A percentile compares a stretch with the other conserved stretches of the same genome.
Evolutionary conservation across 2,329 filamentous ascomycete species (phyloP).

Genomic region (Colletotrichum lentis): DNA sequence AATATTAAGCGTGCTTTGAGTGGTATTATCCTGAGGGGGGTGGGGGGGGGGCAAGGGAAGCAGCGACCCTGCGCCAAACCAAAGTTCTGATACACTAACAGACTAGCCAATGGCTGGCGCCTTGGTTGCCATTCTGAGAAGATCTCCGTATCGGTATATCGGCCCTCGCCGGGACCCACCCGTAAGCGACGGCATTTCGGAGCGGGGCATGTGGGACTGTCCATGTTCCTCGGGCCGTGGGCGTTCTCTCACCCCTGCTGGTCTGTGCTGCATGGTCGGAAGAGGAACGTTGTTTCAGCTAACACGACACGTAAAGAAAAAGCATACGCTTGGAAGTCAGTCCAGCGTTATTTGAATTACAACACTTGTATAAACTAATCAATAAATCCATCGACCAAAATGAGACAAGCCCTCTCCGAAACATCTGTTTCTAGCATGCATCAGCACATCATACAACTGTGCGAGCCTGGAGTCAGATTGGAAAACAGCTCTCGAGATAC

Average conservation of each 20-base stretch:
- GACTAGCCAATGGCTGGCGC: slow-evolving; percentile 23
- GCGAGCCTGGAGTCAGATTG: too few relatives aligned
- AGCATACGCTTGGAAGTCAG: background rate
- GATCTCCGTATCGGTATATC: background rate
- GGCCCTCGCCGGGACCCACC: background rate
- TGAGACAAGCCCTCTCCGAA: too few relatives aligned
- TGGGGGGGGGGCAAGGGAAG: background rate
- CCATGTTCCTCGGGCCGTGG: background rate
- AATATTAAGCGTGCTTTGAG: too few relatives aligned
- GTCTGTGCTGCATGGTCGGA: too few relatives aligned
- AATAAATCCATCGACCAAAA: too few relatives aligned
- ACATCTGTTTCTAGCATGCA: too few relatives aligned
- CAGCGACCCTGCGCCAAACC: slow-evolving; percentile 3
- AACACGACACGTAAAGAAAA: too few relatives aligned
- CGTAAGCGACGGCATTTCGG: background rate
- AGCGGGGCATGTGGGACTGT: slow-evolving; percentile 11
- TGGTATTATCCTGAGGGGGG: background rate
- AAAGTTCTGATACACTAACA: background rate
- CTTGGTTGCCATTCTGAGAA: slow-evolving; percentile 29
- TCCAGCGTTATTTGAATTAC: background rate
- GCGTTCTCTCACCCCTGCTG: background rate
- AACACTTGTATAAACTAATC: too few relatives aligned
- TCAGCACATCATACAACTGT: too few relatives aligned
- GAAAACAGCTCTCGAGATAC: too few relatives aligned
- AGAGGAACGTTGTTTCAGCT: too few relatives aligned